A percentile compares a stretch with the other conserved stretches of the same genome.
phyloP scores from a whole-genome alignment of 805 yeast genomes.

The Saturnispora dispora region DNA sequence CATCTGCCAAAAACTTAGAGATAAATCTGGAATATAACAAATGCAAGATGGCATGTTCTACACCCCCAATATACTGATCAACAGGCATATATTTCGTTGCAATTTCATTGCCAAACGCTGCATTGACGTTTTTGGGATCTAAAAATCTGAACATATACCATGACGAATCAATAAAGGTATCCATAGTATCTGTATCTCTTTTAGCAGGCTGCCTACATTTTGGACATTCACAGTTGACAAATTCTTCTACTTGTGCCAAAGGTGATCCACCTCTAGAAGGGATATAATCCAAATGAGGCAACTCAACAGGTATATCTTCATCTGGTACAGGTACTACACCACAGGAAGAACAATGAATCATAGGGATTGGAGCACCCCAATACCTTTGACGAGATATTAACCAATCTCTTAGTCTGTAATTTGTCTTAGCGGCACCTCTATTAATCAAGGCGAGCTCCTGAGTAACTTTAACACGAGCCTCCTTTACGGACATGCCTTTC shows the following conservation, averaged over 20 bases:
- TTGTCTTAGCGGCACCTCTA: constrained; percentile 40
- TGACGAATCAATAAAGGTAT: constrained; percentile 94
- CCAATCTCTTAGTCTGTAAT: constrained; percentile 83
- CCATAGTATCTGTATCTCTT: constrained; percentile 97
- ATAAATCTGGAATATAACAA: constrained; percentile 79
- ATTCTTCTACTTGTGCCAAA: constrained; percentile 53
- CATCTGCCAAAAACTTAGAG: constrained; percentile 62
- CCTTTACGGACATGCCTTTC: constrained; percentile 38
- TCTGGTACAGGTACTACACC: constrained; percentile 94
- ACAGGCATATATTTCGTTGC: constrained; percentile 64
- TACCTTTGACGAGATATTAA: constrained; percentile 86
- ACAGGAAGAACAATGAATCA: constrained; percentile 76
- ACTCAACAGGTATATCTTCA: constrained; percentile 66
- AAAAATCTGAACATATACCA: constrained; percentile 89
- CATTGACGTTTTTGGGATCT: constrained; percentile 53
- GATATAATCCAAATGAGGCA: constrained; percentile 47
- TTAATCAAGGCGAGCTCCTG: constrained; percentile 28
- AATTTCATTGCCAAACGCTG: constrained; percentile 44
- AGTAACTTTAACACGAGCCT: constrained; percentile 45
- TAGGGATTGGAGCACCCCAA: constrained; percentile 99
- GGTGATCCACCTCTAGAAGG: constrained; percentile 57
- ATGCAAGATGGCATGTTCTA: constrained; percentile 94
- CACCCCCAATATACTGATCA: constrained; percentile 88
- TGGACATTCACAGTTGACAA: constrained; percentile 73
- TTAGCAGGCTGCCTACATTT: constrained; percentile 62